phyloP scores from a whole-genome alignment of 371 early-diverging fungal genomes.

The Gilbertella persicaria region DNA sequence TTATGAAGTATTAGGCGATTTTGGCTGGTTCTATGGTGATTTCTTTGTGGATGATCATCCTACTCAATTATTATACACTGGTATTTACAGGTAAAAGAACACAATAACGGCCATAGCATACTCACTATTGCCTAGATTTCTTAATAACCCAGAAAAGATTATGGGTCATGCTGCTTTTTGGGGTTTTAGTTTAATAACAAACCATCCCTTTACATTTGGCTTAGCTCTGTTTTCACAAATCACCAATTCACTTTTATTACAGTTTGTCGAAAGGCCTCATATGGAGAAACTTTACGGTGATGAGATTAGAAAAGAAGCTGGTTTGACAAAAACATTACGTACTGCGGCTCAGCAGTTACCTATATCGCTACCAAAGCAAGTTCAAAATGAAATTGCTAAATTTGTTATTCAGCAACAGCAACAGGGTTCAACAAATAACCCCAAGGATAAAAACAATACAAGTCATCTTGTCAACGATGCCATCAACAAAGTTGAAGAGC shows the following conservation, averaged over 20 bases:
- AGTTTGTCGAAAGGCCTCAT: constrained; percentile 86
- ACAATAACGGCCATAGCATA: neutral
- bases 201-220: constrained; percentile 74
- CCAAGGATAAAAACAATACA: constrained; percentile 23
- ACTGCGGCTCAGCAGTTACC: constrained; percentile 39
- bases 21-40: constrained; percentile 91
- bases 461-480: constrained; percentile 45
- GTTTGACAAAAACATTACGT: constrained; percentile 65
- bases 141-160: constrained; percentile 92
- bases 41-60: constrained; percentile 79
- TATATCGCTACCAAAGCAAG: constrained; percentile 30
- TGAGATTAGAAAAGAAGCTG: constrained; percentile 77
- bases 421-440: too few species aligned
- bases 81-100: constrained; percentile 71
- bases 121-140: constrained; percentile 16
- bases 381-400: constrained; percentile 39
- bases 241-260: constrained; percentile 76
- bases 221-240: constrained; percentile 83
- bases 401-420: constrained; percentile 37
- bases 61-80: constrained; percentile 71
- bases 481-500: constrained; percentile 50
- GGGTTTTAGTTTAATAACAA: constrained; percentile 86
- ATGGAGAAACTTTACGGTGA: constrained; percentile 85
- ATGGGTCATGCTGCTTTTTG: constrained; percentile 90
- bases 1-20: constrained; percentile 92